Evolutionary conservation across 495 filamentous ascomycete species (phyloP).

Genomic region (Aspergillus sclerotiicarbonarius): DNA sequence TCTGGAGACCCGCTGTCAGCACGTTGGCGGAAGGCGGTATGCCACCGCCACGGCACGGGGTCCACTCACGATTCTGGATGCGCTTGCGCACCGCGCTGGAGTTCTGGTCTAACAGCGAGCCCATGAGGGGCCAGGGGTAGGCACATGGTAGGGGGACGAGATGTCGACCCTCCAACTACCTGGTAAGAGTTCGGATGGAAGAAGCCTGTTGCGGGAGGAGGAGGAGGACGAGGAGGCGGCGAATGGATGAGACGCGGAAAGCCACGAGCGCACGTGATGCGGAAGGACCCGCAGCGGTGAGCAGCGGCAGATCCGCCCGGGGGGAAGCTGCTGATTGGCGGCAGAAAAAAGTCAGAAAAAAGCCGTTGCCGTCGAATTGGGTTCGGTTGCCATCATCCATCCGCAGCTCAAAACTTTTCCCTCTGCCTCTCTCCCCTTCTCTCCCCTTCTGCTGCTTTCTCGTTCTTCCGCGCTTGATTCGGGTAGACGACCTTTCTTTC

Average conservation of each 20-base stretch:
- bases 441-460: slow-evolving; percentile 16
- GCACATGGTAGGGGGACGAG: slow-evolving; percentile 22
- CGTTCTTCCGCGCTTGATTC: slow-evolving; percentile 15
- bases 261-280: slow-evolving; percentile 15
- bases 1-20: slow-evolving; percentile 30
- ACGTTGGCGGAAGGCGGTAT: no score
- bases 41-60: slow-evolving; percentile 6
- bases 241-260: slow-evolving; percentile 25
- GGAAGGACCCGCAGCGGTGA: slow-evolving; percentile 19
- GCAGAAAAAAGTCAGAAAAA: slow-evolving; percentile 23
- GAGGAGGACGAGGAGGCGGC: slow-evolving; percentile 14
- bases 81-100: slow-evolving; percentile 77
- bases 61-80: slow-evolving; percentile 63
- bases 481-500: slow-evolving; percentile 16
- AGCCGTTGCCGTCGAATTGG: slow-evolving; percentile 3
- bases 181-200: neutral
- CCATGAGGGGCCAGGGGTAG: slow-evolving; percentile 57
- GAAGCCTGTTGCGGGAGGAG: neutral
- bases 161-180: neutral
- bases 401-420: slow-evolving; percentile 16
- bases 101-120: slow-evolving; percentile 71
- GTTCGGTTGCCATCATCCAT: neutral
- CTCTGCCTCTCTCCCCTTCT: slow-evolving; percentile 24
- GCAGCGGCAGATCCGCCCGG: slow-evolving; percentile 26
- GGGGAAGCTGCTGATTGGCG: slow-evolving; percentile 6